Percentiles rank a stretch among this genome's conserved stretches.
Conservation (phyloP, 345 rosid genomes). For the Melaleuca alternifolia region DNA sequence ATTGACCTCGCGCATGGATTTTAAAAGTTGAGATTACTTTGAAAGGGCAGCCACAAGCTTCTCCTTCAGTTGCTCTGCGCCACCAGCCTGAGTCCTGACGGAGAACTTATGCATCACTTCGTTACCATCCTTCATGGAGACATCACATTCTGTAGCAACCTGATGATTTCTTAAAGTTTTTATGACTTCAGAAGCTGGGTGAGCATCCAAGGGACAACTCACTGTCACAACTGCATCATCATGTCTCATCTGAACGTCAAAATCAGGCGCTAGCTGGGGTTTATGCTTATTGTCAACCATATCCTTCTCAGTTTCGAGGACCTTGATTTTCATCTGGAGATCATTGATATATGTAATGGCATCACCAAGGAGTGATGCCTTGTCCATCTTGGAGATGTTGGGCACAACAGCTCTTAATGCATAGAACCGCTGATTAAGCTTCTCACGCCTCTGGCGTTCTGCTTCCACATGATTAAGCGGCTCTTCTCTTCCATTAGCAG, state of each 20-base stretch:
- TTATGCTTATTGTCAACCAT: constrained; percentile 29
- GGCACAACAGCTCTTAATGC: constrained; percentile 89
- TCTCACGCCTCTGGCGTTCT: constrained; percentile 89
- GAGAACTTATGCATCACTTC: constrained; percentile 75
- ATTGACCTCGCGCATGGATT: not conserved
- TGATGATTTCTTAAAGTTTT: constrained; percentile 63
- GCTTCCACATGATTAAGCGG: constrained; percentile 96
- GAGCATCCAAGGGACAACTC: constrained; percentile 66
- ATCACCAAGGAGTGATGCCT: constrained; percentile 86
- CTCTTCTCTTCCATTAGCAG: constrained; percentile 96
- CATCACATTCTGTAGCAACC: constrained; percentile 51
- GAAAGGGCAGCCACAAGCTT: constrained; percentile 55
- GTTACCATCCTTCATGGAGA: constrained; percentile 43
- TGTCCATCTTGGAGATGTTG: constrained; percentile 94
- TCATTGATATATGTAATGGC: constrained; percentile 80
- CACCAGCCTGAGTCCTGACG: constrained; percentile 49
- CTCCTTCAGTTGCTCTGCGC: constrained; percentile 77
- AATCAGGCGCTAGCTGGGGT: constrained; percentile 36
- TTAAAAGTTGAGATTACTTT: constrained; percentile 16
- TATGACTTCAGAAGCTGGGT: constrained; percentile 58
- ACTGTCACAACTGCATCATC: constrained; percentile 68
- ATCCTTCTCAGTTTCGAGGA: constrained; percentile 70
- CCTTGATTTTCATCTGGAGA: constrained; percentile 66
- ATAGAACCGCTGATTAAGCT: constrained; percentile 93
- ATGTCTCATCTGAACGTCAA: constrained; percentile 62